Evolutionary conservation across 768 basidiomycete genomes (phyloP).

Genomic region (Flagelloscypha sp.): DNA sequence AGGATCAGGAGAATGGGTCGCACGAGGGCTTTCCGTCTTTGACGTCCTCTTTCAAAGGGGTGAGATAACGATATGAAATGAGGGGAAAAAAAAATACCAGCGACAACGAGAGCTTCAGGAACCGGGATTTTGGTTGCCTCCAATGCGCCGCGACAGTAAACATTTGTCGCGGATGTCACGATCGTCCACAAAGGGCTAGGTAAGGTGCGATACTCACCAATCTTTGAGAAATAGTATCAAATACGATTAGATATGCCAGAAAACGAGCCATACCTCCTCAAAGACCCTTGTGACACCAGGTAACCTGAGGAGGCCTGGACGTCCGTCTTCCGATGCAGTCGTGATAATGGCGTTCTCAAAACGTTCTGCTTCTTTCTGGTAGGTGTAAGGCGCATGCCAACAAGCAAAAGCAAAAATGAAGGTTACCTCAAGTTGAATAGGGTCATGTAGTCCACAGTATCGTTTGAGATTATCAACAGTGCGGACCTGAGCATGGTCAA

Average conservation of each 20-base stretch:
- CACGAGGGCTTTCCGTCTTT: conserved; percentile 72
- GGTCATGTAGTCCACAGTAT: conserved; percentile 62
- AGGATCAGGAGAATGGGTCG: conserved; percentile 10
- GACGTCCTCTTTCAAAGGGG: too few relatives aligned
- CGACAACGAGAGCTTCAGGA: conserved; percentile 68
- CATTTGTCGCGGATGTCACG: conserved; percentile 76
- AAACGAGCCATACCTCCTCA: conserved; percentile 33
- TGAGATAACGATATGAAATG: too few relatives aligned
- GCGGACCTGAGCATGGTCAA: conserved; percentile 76
- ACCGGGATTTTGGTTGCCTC: conserved; percentile 54
- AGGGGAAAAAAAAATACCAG: too few relatives aligned
- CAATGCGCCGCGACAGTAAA: conserved; percentile 70
- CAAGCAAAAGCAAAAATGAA: conserved; percentile 1
- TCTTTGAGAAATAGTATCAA: conserved; percentile 16
- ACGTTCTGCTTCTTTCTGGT: conserved; percentile 59
- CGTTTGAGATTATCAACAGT: conserved; percentile 73
- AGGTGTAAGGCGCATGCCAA: not conserved
- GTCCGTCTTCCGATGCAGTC: conserved; percentile 44
- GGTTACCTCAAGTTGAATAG: conserved; percentile 59
- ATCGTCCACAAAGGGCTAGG: conserved; percentile 77
- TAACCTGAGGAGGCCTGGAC: conserved; percentile 57
- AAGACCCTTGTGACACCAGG: conserved; percentile 65
- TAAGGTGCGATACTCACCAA: conserved; percentile 25
- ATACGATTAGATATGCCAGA: not conserved
- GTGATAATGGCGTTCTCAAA: conserved; percentile 76